Evolutionary conservation across 192 early-diverging fungal genomes (phyloP), one percentile per base, ranked within the genome.

Genomic region (Coemansia sp.): DNA sequence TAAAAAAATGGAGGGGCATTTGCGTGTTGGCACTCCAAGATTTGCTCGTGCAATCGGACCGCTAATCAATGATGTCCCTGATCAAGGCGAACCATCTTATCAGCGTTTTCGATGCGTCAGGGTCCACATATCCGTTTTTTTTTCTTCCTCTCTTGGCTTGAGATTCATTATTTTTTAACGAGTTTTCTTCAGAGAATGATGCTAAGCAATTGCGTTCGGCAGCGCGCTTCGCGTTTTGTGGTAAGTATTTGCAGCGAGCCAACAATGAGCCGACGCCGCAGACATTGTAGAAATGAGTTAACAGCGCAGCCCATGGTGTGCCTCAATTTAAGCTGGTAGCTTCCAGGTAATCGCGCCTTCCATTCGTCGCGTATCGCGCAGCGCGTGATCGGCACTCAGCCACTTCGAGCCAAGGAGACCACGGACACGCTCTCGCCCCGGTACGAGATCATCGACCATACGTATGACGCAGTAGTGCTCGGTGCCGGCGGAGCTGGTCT

Each of bases 401-500:
- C 94, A 38, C 87, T 95, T 61, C 87, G 87, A 56, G 92, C 90
- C 17, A 88, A 86, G 63, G 84, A 89, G 70, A 84, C 92, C 46
- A 84, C 87, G 42, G 79, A 72, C 68, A 71, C 68, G 42, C 62
- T 75, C 37, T 76, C 76, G 63, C 77, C 77, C 64, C 89, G 92
- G 62, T 99, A 99, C 85, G 91, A 94, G 61, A 89, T 99, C 74
- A 94, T 98, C 59, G 97, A 99, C 76, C 97, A 99, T 81, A 93
- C 94, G 45, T 99, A 96, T 73, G 97, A 99, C 77, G 97, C 96
- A n/a, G 86, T 99, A 51, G 96, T 99, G 35, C 89, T 99, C 41
- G 97, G 97, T 72, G 96, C 97, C 56, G 97, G 97, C 71, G 96
- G 97, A 75, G 94, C 97, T 47, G 97, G 97, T 85, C 91, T 99